These are phyloP conservation scores for Mycena galericulata DNA, from an alignment of 768 basidiomycete species.

Conservation along the genomic window DNA sequence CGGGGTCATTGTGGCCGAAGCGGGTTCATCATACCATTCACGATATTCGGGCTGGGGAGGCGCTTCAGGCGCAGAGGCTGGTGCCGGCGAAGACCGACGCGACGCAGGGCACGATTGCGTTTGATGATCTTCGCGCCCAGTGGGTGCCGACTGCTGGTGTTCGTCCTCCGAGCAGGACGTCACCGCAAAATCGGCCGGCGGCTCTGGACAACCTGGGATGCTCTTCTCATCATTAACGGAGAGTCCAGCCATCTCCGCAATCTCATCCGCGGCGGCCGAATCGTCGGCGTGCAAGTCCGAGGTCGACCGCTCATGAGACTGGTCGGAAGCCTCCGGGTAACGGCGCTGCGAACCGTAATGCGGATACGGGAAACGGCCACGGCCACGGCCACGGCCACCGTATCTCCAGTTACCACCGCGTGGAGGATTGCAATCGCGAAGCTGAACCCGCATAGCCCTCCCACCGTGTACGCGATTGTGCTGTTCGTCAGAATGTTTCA, in stretches of 20 bases:
- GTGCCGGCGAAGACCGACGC: constrained; percentile 36
- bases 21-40: constrained; percentile 59
- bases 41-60: constrained; percentile 50
- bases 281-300: constrained; percentile 18
- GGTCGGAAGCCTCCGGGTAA: constrained; percentile 39
- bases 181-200: constrained; percentile 9
- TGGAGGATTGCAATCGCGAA: constrained; percentile 75
- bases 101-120: constrained; percentile 35
- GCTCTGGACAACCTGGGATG: not conserved
- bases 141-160: not conserved
- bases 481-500: constrained; percentile 50
- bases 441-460: constrained; percentile 79
- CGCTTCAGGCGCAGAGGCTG: constrained; percentile 28
- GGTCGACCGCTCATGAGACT: constrained; percentile 28
- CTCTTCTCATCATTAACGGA: constrained; percentile 15
- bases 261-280: constrained; percentile 5
- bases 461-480: constrained; percentile 78
- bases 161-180: constrained; percentile 6
- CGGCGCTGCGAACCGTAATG: constrained; percentile 44
- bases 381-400: constrained; percentile 57
- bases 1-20: constrained; percentile 51
- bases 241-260: constrained; percentile 3
- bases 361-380: constrained; percentile 52
- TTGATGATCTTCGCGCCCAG: constrained; percentile 16
- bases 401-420: constrained; percentile 61